Percentiles rank a stretch among this genome's conserved stretches.
These are phyloP conservation scores for Beauveria sp. DNA, from an alignment of 2,329 filamentous ascomycete genomes.

Conservation along the genomic window DNA sequence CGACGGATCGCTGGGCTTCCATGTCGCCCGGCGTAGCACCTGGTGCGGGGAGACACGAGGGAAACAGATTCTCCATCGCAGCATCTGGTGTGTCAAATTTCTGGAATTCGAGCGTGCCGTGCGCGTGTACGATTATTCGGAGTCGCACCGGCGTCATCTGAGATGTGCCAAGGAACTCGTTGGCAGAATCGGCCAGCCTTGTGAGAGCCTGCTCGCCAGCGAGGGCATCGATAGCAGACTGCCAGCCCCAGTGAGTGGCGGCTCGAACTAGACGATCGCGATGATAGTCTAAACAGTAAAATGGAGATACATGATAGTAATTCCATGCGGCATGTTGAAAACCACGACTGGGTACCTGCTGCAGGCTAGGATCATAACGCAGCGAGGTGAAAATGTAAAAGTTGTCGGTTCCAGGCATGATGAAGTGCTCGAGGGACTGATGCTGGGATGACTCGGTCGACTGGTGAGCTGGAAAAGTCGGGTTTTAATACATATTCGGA, in stretches of 20 bases:
- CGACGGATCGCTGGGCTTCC: conserved; percentile 20
- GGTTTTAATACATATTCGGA: neutral
- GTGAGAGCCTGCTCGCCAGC: conserved; percentile 38
- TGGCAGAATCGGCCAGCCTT: conserved; percentile 25
- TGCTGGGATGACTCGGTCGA: neutral
- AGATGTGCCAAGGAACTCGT: conserved; percentile 28
- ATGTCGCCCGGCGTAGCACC: conserved; percentile 14
- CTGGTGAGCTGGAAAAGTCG: too few species aligned
- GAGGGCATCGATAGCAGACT: conserved; percentile 34
- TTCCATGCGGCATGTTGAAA: conserved; percentile 44
- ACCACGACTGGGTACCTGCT: conserved; percentile 30
- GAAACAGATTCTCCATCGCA: conserved; percentile 48
- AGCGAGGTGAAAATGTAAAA: conserved; percentile 65
- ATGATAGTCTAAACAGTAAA: conserved; percentile 76
- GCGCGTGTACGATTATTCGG: conserved; percentile 44
- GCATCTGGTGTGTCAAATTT: conserved; percentile 28
- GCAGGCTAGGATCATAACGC: conserved; percentile 59
- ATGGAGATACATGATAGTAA: conserved; percentile 45
- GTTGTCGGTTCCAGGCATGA: conserved; percentile 26
- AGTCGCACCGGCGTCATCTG: conserved; percentile 38
- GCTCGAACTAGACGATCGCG: conserved; percentile 67
- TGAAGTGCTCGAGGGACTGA: neutral
- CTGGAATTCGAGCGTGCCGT: conserved; percentile 40
- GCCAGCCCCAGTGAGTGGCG: conserved; percentile 49
- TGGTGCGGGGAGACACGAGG: conserved; percentile 44